Evolutionary conservation across 2,329 filamentous ascomycete genomes (phyloP).

Genomic region (Claviceps arundinis): DNA sequence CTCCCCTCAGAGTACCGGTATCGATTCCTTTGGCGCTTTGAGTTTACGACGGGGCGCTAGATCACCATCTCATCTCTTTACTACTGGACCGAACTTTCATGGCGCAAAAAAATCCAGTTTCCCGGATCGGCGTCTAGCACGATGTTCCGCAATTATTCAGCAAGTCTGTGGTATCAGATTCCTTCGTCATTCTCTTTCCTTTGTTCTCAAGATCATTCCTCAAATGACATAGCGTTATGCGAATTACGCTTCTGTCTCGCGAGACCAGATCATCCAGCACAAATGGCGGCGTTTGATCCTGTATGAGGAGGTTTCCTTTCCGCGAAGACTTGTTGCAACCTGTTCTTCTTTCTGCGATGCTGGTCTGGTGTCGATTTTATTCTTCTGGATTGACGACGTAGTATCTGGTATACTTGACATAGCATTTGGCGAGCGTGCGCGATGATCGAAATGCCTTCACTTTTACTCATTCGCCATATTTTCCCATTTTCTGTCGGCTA

Average conservation of each 20-base stretch:
- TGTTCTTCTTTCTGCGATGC: slow-evolving; percentile 6
- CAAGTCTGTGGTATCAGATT: too few species aligned
- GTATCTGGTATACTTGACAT: slow-evolving; percentile 9
- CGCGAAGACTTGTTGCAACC: slow-evolving; percentile 12
- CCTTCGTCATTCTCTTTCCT: slow-evolving; percentile 9
- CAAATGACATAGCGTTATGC: slow-evolving; percentile 9
- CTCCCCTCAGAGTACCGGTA: slow-evolving; percentile 23
- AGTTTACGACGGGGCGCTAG: too few species aligned
- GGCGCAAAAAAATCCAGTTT: too few species aligned
- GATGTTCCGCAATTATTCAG: too few species aligned
- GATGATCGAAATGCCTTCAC: slow-evolving; percentile 3
- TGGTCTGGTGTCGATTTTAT: slow-evolving; percentile 4
- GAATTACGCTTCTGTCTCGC: slow-evolving; percentile 18
- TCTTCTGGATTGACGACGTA: background rate
- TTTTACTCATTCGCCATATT: slow-evolving; percentile 9
- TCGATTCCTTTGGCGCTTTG: slow-evolving; percentile 10
- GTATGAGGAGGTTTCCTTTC: slow-evolving; percentile 10
- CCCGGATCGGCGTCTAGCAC: too few species aligned
- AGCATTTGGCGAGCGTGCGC: slow-evolving; percentile 9
- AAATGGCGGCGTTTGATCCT: slow-evolving; percentile 21
- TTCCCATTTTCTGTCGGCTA: slow-evolving; percentile 10
- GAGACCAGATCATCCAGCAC: slow-evolving; percentile 27
- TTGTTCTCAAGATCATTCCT: slow-evolving; percentile 15
- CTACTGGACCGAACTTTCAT: too few species aligned
- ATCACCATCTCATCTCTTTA: too few species aligned